Conservation (phyloP, 2,329 filamentous ascomycete genomes). For the Dactylellina drechsleri region DNA sequence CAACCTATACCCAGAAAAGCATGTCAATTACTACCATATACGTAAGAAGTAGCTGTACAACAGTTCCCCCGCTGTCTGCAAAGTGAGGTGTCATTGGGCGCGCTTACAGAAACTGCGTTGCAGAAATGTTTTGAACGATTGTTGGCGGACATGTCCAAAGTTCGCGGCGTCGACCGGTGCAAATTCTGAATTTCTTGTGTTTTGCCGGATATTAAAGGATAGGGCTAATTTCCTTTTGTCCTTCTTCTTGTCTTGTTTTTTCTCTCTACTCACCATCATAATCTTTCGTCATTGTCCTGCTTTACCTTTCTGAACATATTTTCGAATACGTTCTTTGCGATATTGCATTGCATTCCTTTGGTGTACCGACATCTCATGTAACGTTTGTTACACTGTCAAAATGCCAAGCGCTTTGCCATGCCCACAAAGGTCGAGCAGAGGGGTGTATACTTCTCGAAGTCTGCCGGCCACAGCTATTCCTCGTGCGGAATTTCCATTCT, state of each 20-base stretch:
- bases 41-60: conserved; percentile 4
- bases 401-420: conserved; percentile 1
- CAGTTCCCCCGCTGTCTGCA: conserved; percentile 2
- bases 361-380: too few species aligned
- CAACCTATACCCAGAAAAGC: too few species aligned
- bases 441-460: conserved; percentile 13
- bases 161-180: too few species aligned
- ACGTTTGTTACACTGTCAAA: not conserved
- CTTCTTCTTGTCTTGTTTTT: not conserved
- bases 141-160: too few species aligned
- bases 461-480: not conserved
- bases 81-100: conserved; percentile 27
- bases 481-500: conserved; percentile 11
- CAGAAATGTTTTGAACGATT: not conserved
- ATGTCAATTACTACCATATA: not conserved
- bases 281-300: too few species aligned
- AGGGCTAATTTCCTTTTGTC: not conserved
- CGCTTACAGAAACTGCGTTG: conserved; percentile 12
- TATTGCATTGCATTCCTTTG: too few species aligned
- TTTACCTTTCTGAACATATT: too few species aligned
- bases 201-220: too few species aligned
- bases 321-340: too few species aligned
- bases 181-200: too few species aligned
- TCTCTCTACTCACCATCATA: too few species aligned
- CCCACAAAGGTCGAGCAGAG: not conserved